These are phyloP conservation scores for Flaveria floridana DNA, from an alignment of 140 eudicot species.

Conservation along the genomic window DNA sequence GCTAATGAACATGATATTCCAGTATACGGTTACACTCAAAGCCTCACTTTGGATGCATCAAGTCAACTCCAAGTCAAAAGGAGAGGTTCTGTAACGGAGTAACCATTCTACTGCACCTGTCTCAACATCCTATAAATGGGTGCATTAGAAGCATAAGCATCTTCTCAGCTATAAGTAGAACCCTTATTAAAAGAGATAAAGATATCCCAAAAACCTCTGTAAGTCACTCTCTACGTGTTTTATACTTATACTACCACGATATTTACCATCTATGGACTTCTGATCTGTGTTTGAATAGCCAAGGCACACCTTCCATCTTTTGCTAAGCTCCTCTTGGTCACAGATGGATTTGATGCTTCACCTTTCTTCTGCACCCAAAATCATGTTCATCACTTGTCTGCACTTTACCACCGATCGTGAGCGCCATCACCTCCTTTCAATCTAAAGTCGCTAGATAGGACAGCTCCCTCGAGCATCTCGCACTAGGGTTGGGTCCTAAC, in stretches of 20 bases:
- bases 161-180: neutral
- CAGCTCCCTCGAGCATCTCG: neutral
- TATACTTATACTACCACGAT: neutral
- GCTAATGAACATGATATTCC: too few relatives aligned
- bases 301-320: neutral
- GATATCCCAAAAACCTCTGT: neutral
- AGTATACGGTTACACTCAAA: too few relatives aligned
- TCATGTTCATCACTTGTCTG: neutral
- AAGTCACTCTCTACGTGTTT: neutral
- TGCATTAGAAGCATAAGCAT: neutral
- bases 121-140: neutral
- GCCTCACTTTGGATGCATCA: too few relatives aligned
- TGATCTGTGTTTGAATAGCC: neutral
- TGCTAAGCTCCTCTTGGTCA: neutral
- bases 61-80: too few relatives aligned
- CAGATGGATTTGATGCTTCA: neutral
- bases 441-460: neutral
- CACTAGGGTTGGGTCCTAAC: neutral
- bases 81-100: too few relatives aligned
- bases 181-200: neutral
- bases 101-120: neutral
- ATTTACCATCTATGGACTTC: neutral
- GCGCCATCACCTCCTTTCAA: neutral
- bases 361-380: neutral
- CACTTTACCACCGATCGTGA: neutral